These are phyloP conservation scores for Penicillium tannophilum DNA, from an alignment of 495 filamentous ascomycete genomes.

Conservation along the genomic window DNA sequence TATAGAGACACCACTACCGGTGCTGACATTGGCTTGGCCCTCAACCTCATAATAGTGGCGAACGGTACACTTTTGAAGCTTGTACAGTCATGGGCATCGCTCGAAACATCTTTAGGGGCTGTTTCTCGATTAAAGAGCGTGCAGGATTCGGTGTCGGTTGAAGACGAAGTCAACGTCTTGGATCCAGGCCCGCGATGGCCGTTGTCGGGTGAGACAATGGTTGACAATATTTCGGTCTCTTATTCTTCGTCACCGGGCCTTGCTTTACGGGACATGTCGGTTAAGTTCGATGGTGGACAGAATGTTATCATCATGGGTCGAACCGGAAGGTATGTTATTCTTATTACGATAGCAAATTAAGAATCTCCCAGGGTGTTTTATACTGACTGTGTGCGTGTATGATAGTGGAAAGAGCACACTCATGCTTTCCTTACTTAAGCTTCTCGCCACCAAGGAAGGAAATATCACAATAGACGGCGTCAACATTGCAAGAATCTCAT, in stretches of 20 bases:
- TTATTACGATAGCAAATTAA: not conserved
- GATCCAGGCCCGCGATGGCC: constrained; percentile 7
- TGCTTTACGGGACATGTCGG: not conserved
- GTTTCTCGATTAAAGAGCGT: constrained; percentile 7
- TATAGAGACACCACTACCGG: constrained; percentile 21
- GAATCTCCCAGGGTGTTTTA: not conserved
- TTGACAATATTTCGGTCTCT: not conserved
- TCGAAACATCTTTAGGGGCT: constrained; percentile 34
- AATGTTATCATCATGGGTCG: constrained; percentile 7
- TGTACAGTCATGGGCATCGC: constrained; percentile 37
- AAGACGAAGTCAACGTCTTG: not conserved
- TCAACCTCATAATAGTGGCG: constrained; percentile 27
- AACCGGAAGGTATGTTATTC: constrained; percentile 4
- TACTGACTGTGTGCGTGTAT: not conserved
- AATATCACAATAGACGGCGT: not conserved
- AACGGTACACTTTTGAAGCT: constrained; percentile 33
- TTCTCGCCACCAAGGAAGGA: not conserved
- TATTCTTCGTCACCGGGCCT: constrained; percentile 1
- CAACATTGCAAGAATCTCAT: not conserved
- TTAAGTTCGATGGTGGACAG: not conserved
- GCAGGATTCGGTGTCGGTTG: constrained; percentile 1
- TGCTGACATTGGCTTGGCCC: constrained; percentile 38
- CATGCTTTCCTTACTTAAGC: constrained; percentile 7
- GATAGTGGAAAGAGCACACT: constrained; percentile 9
- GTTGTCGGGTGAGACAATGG: not conserved